phyloP scores from a whole-genome alignment of 805 yeast species.

The Candida ficus region DNA sequence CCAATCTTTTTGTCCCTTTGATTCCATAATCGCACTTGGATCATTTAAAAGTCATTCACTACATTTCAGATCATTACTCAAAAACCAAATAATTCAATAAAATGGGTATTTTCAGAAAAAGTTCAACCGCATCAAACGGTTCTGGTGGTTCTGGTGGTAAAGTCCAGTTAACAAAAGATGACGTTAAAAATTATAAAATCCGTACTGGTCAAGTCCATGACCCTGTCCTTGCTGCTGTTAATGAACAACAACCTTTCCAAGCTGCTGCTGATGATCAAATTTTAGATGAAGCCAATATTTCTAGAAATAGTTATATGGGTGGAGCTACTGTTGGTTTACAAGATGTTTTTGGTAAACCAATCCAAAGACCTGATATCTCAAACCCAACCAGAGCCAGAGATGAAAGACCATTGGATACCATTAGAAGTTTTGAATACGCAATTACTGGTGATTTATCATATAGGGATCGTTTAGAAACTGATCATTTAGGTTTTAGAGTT shows the following conservation, averaged over 20 bases:
- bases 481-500: conserved; percentile 78
- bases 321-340: conserved; percentile 43
- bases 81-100: neutral
- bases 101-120: conserved; percentile 44
- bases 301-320: conserved; percentile 28
- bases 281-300: conserved; percentile 21
- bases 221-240: conserved; percentile 90
- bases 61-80: too few species aligned
- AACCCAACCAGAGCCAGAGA: conserved; percentile 92
- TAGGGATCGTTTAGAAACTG: conserved; percentile 77
- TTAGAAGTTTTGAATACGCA: conserved; percentile 87
- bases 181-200: conserved; percentile 50
- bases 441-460: conserved; percentile 83
- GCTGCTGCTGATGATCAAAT: conserved; percentile 23
- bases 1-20: too few species aligned
- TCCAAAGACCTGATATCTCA: conserved; percentile 74
- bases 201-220: conserved; percentile 73
- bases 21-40: too few species aligned
- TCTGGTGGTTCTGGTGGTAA: conserved; percentile 28
- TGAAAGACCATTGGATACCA: conserved; percentile 96
- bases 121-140: conserved; percentile 26
- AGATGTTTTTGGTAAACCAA: conserved; percentile 85
- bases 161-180: conserved; percentile 43
- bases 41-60: too few species aligned
- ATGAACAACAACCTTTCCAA: conserved; percentile 95